A percentile compares a stretch with the other conserved stretches of the same genome.
phyloP scores from a whole-genome alignment of 2,329 filamentous ascomycete genomes.

The Pseudopyricularia cyperi region DNA sequence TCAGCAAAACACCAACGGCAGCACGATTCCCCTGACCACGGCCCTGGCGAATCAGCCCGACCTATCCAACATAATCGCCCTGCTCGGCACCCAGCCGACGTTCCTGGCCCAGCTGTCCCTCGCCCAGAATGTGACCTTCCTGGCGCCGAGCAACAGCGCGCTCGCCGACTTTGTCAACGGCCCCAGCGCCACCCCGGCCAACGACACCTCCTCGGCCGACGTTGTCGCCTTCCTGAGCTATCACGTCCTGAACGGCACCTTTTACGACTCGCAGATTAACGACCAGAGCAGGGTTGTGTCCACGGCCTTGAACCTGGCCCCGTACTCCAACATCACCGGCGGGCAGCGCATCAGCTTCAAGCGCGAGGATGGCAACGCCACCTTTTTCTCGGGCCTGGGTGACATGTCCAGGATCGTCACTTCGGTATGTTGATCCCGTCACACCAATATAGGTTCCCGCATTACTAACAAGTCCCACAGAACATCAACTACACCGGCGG shows the following conservation, averaged over 20 bases:
- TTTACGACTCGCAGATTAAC: conserved; percentile 16
- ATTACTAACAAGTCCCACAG: conserved; percentile 11
- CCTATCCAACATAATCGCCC: background rate
- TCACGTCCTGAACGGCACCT: conserved; percentile 43
- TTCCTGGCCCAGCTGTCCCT: conserved; percentile 2
- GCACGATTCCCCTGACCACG: background rate
- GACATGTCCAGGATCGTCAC: conserved; percentile 31
- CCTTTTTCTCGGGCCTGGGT: conserved; percentile 38
- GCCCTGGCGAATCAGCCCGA: background rate
- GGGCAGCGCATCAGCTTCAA: conserved; percentile 42
- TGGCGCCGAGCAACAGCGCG: conserved; percentile 5
- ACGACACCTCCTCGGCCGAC: conserved; percentile 10
- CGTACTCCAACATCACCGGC: conserved; percentile 44
- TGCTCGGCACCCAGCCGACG: conserved; percentile 2
- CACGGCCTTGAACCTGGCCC: conserved; percentile 31
- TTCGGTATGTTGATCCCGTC: conserved; percentile 23
- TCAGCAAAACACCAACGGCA: background rate
- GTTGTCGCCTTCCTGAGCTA: conserved; percentile 36
- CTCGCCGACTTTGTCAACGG: conserved; percentile 4
- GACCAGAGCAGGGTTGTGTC: conserved; percentile 19
- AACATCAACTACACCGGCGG: conserved; percentile 41
- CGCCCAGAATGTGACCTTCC: conserved; percentile 3
- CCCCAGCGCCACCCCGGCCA: conserved; percentile 6
- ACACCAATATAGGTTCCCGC: background rate
- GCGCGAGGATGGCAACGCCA: conserved; percentile 25